Base-by-base conservation (phyloP, 805 yeast genomes). In the Metschnikowia shivogae region DNA sequence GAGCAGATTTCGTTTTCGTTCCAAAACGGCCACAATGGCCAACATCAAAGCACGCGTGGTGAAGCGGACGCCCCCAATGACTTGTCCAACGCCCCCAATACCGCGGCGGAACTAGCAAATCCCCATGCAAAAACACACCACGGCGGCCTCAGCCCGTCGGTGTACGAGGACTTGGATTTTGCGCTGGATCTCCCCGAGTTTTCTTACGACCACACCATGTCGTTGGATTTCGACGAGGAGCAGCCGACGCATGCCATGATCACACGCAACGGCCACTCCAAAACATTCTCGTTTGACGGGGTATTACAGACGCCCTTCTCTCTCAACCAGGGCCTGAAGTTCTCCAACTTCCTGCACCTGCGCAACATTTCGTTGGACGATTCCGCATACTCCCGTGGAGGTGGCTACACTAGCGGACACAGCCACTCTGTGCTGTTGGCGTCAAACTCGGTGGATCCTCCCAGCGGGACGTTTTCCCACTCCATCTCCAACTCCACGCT, bases 301-400 rank as follows among this genome's bases (percentile, higher is more conserved):
- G 28, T 36, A 11, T 54, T 60, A 20, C 58, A 56, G 34, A 57
- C 67, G 20, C 57, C 60, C 46, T 53, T 55, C 36, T 48, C 64
- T 12, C 32, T 57, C 29, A 57, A 49, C 42, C 58, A 56, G 24
- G 65, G 45, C 46, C 12, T 43, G 30, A 26, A 45, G 29, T 36
- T 39, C 45, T 39, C 42, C 30, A 42, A 34, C 37, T 52, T 43
- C 44, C 41, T 32, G 36, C 56, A 54, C 41, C 56, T 52, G 56
- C 54, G 58, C 28, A 54, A 54, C 50, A 50, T 54, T 26, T 48
- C 55, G 26, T 37, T 54, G 42, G 56, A 52, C 24, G 57, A 47
- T 41, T 22, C 47, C 17, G 19, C n/a, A 38, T 45, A 45, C 8
- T 22, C 26, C 3, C 26, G 26, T 22, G 26, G 4, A 22, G 26